Evolutionary conservation across 306 rosid genomes (phyloP).

Genomic region (Dryas alaskensis): DNA sequence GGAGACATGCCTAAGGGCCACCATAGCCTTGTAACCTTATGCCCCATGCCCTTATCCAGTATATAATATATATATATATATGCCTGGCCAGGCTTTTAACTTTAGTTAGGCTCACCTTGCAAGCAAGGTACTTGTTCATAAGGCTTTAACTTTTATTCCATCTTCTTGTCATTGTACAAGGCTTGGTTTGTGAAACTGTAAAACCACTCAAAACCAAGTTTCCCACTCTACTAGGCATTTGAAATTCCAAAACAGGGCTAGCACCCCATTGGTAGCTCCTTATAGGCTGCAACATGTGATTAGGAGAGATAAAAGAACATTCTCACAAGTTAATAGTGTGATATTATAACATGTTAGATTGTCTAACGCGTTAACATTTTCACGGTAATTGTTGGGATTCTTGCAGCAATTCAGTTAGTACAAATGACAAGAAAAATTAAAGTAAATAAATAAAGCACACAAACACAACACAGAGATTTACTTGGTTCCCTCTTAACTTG

Average conservation of each 20-base stretch:
- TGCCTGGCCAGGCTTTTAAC: conserved; percentile 44
- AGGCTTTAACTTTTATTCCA: conserved; percentile 50
- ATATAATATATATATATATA: too few relatives aligned
- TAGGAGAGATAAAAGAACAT: conserved; percentile 46
- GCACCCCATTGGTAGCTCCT: conserved; percentile 12
- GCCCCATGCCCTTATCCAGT: conserved; percentile 24
- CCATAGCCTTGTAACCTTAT: background rate
- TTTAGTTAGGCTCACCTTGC: conserved; percentile 47
- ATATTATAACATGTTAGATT: too few relatives aligned
- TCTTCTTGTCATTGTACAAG: conserved; percentile 39
- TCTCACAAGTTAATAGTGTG: conserved; percentile 50
- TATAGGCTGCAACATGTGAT: background rate
- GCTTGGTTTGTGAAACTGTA: conserved; percentile 8
- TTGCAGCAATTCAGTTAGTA: too few relatives aligned
- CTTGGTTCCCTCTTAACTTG: too few relatives aligned
- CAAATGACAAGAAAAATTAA: too few relatives aligned
- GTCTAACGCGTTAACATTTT: too few relatives aligned
- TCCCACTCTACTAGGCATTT: conserved; percentile 3
- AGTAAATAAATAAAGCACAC: too few relatives aligned
- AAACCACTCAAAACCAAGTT: conserved; percentile 22
- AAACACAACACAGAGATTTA: too few relatives aligned
- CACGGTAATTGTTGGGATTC: too few relatives aligned
- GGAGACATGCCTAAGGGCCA: conserved; percentile 4
- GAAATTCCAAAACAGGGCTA: conserved; percentile 37
- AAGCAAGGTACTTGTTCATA: conserved; percentile 82